phyloP scores from a whole-genome alignment of 2,329 filamentous ascomycete genomes.

The Pseudonectria foliicola region DNA sequence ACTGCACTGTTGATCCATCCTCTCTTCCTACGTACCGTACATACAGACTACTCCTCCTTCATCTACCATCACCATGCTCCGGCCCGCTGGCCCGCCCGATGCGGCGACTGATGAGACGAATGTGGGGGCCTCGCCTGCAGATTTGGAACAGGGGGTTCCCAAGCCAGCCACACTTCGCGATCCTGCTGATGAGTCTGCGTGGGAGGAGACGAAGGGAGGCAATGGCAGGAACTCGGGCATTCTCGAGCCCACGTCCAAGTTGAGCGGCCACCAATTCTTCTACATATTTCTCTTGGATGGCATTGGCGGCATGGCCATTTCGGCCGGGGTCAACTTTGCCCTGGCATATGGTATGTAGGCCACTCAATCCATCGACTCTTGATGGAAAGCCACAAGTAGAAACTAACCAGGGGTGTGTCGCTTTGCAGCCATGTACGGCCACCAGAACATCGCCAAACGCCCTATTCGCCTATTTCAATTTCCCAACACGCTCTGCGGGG shows the following conservation, averaged over 20 bases:
- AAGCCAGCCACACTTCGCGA: conserved; percentile 5
- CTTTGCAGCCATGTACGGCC: conserved; percentile 39
- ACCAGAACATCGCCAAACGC: conserved; percentile 25
- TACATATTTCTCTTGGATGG: conserved; percentile 44
- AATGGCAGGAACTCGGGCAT: conserved; percentile 8
- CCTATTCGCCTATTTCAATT: conserved; percentile 42
- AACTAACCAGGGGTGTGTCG: neutral
- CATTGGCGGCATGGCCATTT: conserved; percentile 38
- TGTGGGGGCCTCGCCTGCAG: conserved; percentile 12
- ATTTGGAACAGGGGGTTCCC: conserved; percentile 10
- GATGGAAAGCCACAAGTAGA: too few relatives aligned
- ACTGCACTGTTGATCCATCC: too few relatives aligned
- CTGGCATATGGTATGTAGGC: conserved; percentile 43
- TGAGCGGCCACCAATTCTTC: conserved; percentile 38
- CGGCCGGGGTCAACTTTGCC: conserved; percentile 44
- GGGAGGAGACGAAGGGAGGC: neutral
- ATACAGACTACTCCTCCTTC: too few relatives aligned
- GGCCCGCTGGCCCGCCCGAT: conserved; percentile 8
- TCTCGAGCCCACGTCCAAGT: conserved; percentile 31
- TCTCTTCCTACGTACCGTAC: too few relatives aligned
- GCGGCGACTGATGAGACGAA: conserved; percentile 12
- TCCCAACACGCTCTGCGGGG: conserved; percentile 43
- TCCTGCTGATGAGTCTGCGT: conserved; percentile 6
- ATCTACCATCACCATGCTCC: conserved; percentile 6
- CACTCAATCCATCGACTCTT: too few relatives aligned